Percentiles rank a stretch among this genome's conserved stretches.
Conservation (phyloP, 441 rosid species). For the Brassica balearica region DNA sequence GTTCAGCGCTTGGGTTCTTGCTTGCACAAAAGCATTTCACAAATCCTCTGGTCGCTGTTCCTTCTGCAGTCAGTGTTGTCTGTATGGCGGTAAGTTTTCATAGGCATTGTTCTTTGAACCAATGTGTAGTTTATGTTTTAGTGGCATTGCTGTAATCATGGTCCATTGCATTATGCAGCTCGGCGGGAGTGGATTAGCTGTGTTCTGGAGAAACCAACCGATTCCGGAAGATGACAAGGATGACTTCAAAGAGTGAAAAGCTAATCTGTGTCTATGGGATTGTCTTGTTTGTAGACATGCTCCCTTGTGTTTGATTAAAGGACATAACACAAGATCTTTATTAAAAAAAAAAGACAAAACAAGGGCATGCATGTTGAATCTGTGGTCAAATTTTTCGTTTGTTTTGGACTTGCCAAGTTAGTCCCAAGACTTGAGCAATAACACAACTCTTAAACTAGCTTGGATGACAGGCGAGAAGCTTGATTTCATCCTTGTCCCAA, state of each 20-base stretch:
- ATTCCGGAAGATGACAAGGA: conserved; percentile 80
- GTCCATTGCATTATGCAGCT: conserved; percentile 53
- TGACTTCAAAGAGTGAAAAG: conserved; percentile 71
- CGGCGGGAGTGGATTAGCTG: conserved; percentile 96
- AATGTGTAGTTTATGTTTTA: not conserved
- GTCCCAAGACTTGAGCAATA: not conserved
- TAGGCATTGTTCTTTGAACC: not conserved
- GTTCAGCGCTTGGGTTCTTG: conserved; percentile 94
- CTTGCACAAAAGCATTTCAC: conserved; percentile 94
- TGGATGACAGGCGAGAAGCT: too few relatives aligned
- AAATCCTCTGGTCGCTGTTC: conserved; percentile 94
- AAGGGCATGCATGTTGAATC: conserved; percentile 4
- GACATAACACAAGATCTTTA: conserved; percentile 1
- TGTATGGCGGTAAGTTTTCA: conserved; percentile 83
- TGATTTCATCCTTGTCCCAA: too few relatives aligned
- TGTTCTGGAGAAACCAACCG: conserved; percentile 87
- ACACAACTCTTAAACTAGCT: not conserved
- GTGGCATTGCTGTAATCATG: not conserved
- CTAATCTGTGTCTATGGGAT: too few relatives aligned
- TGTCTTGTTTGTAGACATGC: not conserved
- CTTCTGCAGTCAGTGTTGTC: conserved; percentile 96
- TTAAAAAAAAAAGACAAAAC: not conserved
- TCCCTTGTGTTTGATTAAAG: not conserved
- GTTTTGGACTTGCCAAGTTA: too few relatives aligned
- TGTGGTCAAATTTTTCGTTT: not conserved